Conservation (phyloP, 257 asterid genomes). For the Salvia rosmarinus region DNA sequence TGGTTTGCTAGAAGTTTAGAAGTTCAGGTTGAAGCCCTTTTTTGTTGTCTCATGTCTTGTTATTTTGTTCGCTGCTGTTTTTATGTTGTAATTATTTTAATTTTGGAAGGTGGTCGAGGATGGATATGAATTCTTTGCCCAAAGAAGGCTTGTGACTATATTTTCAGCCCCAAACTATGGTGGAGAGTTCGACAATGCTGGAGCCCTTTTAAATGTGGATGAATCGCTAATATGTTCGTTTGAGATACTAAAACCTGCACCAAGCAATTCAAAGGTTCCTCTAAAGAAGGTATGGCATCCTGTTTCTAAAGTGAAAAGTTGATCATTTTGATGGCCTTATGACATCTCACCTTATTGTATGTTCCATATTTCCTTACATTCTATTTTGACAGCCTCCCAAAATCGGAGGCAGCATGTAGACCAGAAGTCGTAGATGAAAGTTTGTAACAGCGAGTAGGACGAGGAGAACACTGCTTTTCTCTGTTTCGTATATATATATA, state of each 20-base stretch:
- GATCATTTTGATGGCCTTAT: background rate
- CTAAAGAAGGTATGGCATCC: conserved; percentile 61
- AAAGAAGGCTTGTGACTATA: conserved; percentile 66
- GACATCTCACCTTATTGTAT: background rate
- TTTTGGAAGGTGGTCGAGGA: conserved; percentile 75
- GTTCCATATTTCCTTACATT: background rate
- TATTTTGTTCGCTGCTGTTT: background rate
- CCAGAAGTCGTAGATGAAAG: conserved; percentile 39
- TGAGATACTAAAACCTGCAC: conserved; percentile 68
- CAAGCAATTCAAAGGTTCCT: conserved; percentile 46
- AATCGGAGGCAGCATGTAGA: conserved; percentile 44
- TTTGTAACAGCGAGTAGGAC: conserved; percentile 33
- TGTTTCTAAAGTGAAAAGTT: background rate
- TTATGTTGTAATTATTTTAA: background rate
- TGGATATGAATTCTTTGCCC: conserved; percentile 86
- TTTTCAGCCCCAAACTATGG: conserved; percentile 84
- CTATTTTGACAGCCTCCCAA: conserved; percentile 50
- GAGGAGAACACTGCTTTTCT: conserved; percentile 24
- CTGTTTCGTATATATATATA: background rate
- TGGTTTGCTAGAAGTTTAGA: too few species aligned
- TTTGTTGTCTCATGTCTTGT: too few species aligned
- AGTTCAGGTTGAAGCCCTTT: background rate
- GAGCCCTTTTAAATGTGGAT: conserved; percentile 75
- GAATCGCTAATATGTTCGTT: conserved; percentile 71
- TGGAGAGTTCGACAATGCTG: conserved; percentile 81